phyloP scores from a whole-genome alignment of 345 rosid species.

The Erucastrum elatum region DNA sequence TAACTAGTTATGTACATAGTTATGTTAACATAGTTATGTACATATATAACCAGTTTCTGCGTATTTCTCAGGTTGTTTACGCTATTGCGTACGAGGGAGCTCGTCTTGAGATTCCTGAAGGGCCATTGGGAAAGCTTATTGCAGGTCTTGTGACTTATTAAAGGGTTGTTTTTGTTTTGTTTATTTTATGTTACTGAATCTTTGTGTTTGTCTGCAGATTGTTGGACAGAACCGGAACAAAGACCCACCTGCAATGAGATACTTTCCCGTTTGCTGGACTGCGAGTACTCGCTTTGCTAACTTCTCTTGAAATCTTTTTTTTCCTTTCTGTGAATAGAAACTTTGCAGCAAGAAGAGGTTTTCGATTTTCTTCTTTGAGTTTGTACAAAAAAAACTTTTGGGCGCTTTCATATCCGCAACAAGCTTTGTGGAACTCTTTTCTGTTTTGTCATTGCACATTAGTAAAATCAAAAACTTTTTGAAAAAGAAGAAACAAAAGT shows the following conservation, averaged over 20 bases:
- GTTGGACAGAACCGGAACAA: constrained; percentile 63
- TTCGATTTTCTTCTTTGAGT: constrained; percentile 20
- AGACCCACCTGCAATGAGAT: constrained; percentile 60
- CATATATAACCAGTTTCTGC: background rate
- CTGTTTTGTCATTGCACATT: constrained; percentile 17
- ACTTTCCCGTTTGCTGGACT: constrained; percentile 71
- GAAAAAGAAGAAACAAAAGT: background rate
- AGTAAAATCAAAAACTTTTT: constrained; percentile 12
- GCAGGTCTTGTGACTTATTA: constrained; percentile 52
- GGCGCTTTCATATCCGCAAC: constrained; percentile 33
- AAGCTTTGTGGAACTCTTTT: constrained; percentile 29
- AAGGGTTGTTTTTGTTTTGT: background rate
- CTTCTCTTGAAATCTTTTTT: background rate
- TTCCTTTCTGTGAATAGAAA: background rate
- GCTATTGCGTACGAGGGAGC: constrained; percentile 87
- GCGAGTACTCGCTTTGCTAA: constrained; percentile 48
- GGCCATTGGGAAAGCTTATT: constrained; percentile 82
- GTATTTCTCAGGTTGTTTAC: constrained; percentile 68
- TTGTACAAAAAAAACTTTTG: constrained; percentile 23
- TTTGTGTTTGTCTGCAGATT: constrained; percentile 54
- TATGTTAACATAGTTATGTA: background rate
- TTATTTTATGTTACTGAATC: background rate
- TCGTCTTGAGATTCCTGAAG: constrained; percentile 84
- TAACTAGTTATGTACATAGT: too few species aligned
- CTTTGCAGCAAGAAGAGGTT: constrained; percentile 3